A percentile compares a stretch with the other conserved stretches of the same genome.
These are phyloP conservation scores for Ganoderma lucidum DNA, from an alignment of 1,284 basidiomycete genomes.

Conservation along the genomic window DNA sequence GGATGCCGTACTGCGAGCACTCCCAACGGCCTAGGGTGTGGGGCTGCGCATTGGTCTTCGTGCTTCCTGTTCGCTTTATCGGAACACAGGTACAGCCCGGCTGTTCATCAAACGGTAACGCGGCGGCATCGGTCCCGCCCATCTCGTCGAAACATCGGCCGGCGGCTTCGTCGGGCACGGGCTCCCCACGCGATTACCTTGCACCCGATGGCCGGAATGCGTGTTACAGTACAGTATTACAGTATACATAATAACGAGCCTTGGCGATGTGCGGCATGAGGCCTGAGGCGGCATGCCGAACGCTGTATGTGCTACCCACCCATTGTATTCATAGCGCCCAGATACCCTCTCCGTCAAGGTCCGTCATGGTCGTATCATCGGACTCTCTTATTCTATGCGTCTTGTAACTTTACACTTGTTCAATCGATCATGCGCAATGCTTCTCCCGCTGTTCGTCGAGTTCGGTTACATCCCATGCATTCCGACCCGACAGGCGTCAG, in stretches of 20 bases:
- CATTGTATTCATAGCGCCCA: background rate
- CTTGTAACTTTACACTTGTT: background rate
- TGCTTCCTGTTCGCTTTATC: background rate
- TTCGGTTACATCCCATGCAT: background rate
- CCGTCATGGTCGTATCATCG: background rate
- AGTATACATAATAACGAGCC: background rate
- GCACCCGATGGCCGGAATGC: background rate
- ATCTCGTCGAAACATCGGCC: background rate
- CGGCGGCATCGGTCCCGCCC: background rate
- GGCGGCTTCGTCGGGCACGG: background rate
- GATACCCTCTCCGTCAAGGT: background rate
- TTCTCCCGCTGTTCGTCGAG: background rate
- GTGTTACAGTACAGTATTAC: background rate
- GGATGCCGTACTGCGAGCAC: background rate
- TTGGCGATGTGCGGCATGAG: background rate
- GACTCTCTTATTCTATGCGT: background rate
- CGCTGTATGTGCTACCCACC: background rate
- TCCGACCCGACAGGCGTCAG: background rate
- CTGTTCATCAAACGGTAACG: background rate
- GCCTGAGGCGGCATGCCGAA: background rate
- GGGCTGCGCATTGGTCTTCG: background rate
- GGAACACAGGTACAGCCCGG: background rate
- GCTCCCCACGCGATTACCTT: background rate
- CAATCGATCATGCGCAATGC: background rate
- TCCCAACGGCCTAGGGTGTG: background rate